A percentile compares a stretch with the other conserved stretches of the same genome.
phyloP scores from a whole-genome alignment of 306 rosid genomes.

The Vigna reflexopilosa region DNA sequence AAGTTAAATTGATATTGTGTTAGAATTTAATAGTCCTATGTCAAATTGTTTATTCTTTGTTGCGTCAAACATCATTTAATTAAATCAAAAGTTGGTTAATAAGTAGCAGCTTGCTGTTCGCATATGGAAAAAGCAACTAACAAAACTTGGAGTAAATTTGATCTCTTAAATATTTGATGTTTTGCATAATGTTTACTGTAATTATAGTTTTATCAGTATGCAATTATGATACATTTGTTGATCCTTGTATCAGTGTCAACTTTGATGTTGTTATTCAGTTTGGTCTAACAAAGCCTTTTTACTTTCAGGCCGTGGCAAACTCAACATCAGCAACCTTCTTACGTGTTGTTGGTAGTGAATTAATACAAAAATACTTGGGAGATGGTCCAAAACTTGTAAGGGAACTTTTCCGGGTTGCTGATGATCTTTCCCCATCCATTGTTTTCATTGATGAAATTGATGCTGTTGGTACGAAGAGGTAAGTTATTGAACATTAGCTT shows the following conservation, averaged over 20 bases:
- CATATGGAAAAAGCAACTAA: conserved; percentile 8
- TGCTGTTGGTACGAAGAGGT: conserved; percentile 98
- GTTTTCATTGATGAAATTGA: conserved; percentile 99
- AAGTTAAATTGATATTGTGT: background rate
- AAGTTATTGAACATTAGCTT: conserved; percentile 33
- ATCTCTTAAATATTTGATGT: background rate
- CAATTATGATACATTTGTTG: background rate
- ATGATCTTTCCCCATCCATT: conserved; percentile 95
- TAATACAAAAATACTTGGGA: conserved; percentile 94
- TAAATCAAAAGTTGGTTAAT: background rate
- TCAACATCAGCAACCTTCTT: conserved; percentile 98
- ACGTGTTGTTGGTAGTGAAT: conserved; percentile 99
- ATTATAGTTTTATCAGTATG: background rate
- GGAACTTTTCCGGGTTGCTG: conserved; percentile 98
- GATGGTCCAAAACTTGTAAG: conserved; percentile 99
- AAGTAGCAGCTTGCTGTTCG: background rate
- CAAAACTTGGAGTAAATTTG: background rate
- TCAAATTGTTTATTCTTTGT: background rate
- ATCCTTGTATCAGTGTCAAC: background rate
- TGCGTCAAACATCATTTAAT: conserved; percentile 10
- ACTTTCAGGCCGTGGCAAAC: conserved; percentile 93
- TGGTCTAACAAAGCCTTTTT: conserved; percentile 35
- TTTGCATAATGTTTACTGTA: background rate
- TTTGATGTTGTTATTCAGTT: background rate
- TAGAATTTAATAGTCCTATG: conserved; percentile 6